Base-by-base conservation (phyloP, 371 early-diverging fungal species). In the Lichtheimia corymbifera region DNA sequence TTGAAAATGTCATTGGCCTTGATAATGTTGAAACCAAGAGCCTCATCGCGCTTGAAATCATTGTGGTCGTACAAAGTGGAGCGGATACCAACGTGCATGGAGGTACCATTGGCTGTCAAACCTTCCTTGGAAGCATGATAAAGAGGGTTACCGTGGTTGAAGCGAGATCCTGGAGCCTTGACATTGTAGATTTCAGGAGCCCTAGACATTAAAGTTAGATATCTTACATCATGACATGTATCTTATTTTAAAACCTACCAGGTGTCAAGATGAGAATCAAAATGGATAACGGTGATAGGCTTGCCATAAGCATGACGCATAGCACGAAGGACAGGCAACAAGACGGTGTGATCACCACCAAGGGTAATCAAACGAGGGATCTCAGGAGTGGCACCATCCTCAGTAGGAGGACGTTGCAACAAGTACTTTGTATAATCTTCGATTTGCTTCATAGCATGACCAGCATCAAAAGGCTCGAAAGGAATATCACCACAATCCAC, bases 401-500 rank as follows among this genome's bases (percentile, higher is more conserved):
- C 59, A 1, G 54, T 50, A 12, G 66, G 53, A 41, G 76, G 76
- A 6, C 76, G 74, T 25, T 74, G 67, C 25, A 81, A 55, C 9
- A 79, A 41, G 17, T 76, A 72, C 12, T 65, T 71, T 9, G 74
- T 55, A 49, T 79, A 61, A 0, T 63, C 47, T 50, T 75, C 73
- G 18, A 81, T 81, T 51, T 79, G 79, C 15, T 67, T 27, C 53
- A 79, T 75, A 27, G 81, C 81, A 54, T 77, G 79, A 18, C 70
- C 68, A 44, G 66, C 64, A 49, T 72, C 73, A 59, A 75, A 80
- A 35, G 76, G 77, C 22, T 80, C 75, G 53, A 78, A 74, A 3
- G 81, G 79, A 53, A 80, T 70, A 62, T 80, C 81, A 53, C 81
- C 81, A 59, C 81, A 80, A 52, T 80, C 81, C 3, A 79, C 79